phyloP scores from a whole-genome alignment of 768 basidiomycete genomes.

The Suillus spraguei region DNA sequence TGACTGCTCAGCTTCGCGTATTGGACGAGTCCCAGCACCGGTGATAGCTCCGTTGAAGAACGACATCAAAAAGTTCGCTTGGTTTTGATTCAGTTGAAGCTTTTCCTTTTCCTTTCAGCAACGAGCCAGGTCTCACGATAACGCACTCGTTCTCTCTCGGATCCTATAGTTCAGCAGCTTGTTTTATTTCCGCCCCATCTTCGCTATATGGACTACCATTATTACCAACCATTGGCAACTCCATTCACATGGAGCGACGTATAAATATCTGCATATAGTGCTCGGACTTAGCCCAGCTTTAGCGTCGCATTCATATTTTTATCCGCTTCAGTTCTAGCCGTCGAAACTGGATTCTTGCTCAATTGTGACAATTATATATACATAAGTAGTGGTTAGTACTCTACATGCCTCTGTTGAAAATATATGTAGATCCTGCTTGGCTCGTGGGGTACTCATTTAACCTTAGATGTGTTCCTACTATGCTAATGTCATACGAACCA shows the following conservation, averaged over 20 bases:
- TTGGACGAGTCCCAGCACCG: background rate
- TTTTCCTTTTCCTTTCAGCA: no score
- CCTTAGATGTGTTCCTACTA: background rate
- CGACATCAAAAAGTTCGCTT: background rate
- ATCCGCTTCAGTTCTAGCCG: no score
- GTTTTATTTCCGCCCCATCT: background rate
- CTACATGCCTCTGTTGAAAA: no score
- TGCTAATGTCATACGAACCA: background rate
- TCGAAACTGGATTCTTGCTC: background rate
- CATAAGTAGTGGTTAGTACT: background rate
- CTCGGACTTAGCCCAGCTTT: no score
- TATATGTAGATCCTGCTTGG: no score
- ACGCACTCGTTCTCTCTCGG: background rate
- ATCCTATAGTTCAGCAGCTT: background rate
- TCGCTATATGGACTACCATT: background rate
- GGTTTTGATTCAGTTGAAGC: no score
- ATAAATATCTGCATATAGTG: no score
- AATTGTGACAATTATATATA: background rate
- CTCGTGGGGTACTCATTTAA: no score
- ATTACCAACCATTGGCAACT: background rate
- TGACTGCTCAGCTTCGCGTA: background rate
- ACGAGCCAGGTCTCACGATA: no score
- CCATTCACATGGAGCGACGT: background rate
- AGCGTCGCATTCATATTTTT: no score
- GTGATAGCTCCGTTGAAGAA: background rate